Percentiles rank a stretch among this genome's conserved stretches.
Conservation (phyloP, 2,329 filamentous ascomycete species). For the Fusarium palustre region DNA sequence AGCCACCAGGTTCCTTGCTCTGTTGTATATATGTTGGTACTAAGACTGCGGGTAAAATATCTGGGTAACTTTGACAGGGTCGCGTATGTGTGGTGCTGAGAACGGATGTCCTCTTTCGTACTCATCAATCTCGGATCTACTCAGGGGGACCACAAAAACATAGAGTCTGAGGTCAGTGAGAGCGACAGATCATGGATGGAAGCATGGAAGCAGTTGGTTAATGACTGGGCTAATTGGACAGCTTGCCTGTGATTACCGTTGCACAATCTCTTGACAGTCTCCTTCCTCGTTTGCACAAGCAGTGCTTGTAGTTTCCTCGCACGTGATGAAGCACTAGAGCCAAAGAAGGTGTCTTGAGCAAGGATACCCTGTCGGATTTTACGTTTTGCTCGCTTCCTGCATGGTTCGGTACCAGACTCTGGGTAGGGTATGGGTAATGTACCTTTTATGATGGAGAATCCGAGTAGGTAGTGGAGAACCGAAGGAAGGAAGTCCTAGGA, state of each 20-base stretch:
- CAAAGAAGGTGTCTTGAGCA: slow-evolving; percentile 11
- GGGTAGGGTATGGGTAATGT: slow-evolving; percentile 18
- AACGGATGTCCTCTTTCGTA: slow-evolving; percentile 16
- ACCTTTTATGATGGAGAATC: slow-evolving; percentile 32
- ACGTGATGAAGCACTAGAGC: slow-evolving; percentile 39
- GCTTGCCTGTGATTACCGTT: not conserved
- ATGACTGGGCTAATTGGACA: slow-evolving; percentile 5
- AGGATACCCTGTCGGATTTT: slow-evolving; percentile 34
- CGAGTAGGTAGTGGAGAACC: slow-evolving; percentile 12
- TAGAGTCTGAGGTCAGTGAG: not conserved
- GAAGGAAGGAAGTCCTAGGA: slow-evolving; percentile 12
- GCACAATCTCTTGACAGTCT: slow-evolving; percentile 7
- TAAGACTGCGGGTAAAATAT: slow-evolving; percentile 18
- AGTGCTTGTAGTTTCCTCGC: slow-evolving; percentile 30
- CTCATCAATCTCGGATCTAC: slow-evolving; percentile 33
- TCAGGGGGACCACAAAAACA: slow-evolving; percentile 37
- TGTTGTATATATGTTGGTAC: not conserved
- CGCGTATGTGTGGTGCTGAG: slow-evolving; percentile 25
- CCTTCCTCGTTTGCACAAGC: slow-evolving; percentile 36
- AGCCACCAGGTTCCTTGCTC: not conserved
- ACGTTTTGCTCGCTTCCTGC: slow-evolving; percentile 37
- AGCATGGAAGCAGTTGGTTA: not conserved
- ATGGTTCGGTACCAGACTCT: slow-evolving; percentile 39
- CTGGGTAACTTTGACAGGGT: slow-evolving; percentile 23
- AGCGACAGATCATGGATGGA: slow-evolving; percentile 2